These are phyloP conservation scores for Ambrosia artemisiifolia DNA, from an alignment of 129 eudicot genomes.

Conservation along the genomic window DNA sequence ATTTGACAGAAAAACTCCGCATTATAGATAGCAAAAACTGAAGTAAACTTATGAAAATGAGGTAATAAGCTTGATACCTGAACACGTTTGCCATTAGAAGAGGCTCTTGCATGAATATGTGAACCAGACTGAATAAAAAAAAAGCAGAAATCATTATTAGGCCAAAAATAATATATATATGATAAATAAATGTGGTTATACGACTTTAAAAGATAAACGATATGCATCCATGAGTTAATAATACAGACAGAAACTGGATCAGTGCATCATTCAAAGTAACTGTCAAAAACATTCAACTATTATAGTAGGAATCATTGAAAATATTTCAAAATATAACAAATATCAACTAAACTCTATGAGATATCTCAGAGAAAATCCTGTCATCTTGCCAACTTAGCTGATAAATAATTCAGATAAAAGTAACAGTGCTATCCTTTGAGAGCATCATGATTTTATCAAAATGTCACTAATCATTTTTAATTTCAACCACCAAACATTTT, in stretches of 20 bases:
- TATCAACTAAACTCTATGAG: neutral
- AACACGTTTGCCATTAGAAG: constrained; percentile 88
- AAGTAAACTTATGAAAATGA: neutral
- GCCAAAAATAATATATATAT: too few relatives aligned
- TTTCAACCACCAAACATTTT: constrained; percentile 7
- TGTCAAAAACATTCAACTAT: neutral
- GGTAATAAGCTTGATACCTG: constrained; percentile 48
- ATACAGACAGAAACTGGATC: neutral
- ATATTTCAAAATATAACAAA: neutral
- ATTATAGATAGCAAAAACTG: neutral
- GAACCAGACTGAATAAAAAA: constrained; percentile 61
- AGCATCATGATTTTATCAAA: neutral
- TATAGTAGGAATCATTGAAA: neutral
- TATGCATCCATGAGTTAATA: neutral
- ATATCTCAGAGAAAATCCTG: neutral
- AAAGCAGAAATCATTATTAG: constrained; percentile 3
- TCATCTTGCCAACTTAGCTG: constrained; percentile 9
- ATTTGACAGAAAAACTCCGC: neutral
- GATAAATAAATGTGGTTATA: neutral
- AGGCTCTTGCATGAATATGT: constrained; percentile 74
- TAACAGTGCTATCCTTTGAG: neutral
- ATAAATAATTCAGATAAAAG: constrained; percentile 5
- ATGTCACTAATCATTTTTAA: neutral
- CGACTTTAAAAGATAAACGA: neutral
- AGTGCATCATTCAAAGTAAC: neutral